Conservation (phyloP, 768 basidiomycete genomes). For the Phylloporus arenicola region DNA sequence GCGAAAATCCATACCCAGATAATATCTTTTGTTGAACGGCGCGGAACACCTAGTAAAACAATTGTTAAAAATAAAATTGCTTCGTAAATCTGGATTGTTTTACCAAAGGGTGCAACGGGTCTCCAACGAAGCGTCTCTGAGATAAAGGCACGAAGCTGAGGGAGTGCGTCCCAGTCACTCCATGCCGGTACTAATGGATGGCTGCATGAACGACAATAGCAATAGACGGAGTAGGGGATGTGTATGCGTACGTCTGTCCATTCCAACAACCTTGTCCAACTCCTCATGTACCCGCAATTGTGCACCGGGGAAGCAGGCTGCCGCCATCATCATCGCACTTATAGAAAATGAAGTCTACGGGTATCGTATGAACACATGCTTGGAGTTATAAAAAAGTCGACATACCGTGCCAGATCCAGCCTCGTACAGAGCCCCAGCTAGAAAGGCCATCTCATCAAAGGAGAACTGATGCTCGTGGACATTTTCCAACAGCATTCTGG, state of each 20-base stretch:
- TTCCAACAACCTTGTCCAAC: conserved; percentile 46
- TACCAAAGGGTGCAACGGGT: conserved; percentile 29
- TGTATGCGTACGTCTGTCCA: conserved; percentile 22
- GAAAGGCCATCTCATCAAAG: conserved; percentile 49
- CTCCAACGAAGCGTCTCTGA: conserved; percentile 37
- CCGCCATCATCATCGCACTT: conserved; percentile 46
- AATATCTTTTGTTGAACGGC: conserved; percentile 59
- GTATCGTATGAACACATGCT: not conserved
- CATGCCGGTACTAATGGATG: conserved; percentile 32
- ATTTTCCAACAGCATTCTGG: conserved; percentile 49
- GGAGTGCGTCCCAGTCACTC: conserved; percentile 30
- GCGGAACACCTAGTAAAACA: conserved; percentile 40
- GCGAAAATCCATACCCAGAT: conserved; percentile 40
- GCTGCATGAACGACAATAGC: not conserved
- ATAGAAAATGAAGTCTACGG: conserved; percentile 2
- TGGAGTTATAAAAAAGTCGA: not conserved
- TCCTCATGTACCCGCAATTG: conserved; percentile 48
- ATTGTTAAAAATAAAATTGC: not conserved
- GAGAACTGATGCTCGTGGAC: conserved; percentile 44
- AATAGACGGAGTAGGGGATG: not conserved
- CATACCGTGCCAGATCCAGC: conserved; percentile 53
- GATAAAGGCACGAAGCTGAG: conserved; percentile 34
- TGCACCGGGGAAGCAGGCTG: conserved; percentile 48
- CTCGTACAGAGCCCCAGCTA: conserved; percentile 56
- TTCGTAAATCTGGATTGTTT: not conserved